phyloP scores from a whole-genome alignment of 257 asterid genomes.

The Linderniella brevidens region DNA sequence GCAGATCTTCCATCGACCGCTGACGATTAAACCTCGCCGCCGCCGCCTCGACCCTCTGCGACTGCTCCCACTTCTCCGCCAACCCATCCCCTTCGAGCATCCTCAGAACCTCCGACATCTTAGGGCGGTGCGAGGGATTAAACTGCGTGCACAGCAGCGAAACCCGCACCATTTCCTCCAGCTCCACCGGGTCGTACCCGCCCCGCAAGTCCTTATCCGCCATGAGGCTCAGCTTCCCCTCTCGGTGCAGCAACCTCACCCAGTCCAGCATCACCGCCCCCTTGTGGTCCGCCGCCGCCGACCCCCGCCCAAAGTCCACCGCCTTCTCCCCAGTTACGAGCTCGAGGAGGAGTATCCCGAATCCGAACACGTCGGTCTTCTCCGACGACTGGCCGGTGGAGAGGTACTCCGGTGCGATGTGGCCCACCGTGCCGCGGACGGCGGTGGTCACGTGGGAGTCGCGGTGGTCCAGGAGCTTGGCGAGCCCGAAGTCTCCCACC shows the following conservation, averaged over 20 bases:
- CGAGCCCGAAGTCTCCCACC: conserved; percentile 23
- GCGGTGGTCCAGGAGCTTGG: conserved; percentile 20
- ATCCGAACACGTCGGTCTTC: conserved; percentile 23
- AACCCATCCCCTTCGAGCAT: conserved; percentile 27
- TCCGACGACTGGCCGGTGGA: conserved; percentile 25
- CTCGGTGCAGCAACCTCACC: conserved; percentile 19
- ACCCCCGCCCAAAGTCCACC: conserved; percentile 12
- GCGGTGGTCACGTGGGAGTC: conserved; percentile 26
- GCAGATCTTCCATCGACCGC: neutral
- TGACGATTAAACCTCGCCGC: neutral
- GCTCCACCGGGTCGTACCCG: conserved; percentile 15
- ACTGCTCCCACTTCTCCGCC: conserved; percentile 16
- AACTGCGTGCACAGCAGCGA: conserved; percentile 22
- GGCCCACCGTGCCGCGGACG: conserved; percentile 24
- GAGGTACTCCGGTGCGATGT: conserved; percentile 22
- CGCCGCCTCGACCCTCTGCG: conserved; percentile 12
- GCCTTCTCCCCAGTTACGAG: conserved; percentile 20
- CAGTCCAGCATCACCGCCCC: conserved; percentile 20
- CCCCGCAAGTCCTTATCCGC: conserved; percentile 15
- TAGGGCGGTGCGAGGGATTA: conserved; percentile 17
- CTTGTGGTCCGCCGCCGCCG: conserved; percentile 11
- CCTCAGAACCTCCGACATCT: conserved; percentile 23
- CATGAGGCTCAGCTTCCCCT: conserved; percentile 16
- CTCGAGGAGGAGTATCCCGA: conserved; percentile 20
- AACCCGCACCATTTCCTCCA: conserved; percentile 22